Evolutionary conservation across 2,329 filamentous ascomycete genomes (phyloP).

Genomic region (Fusarium stilboides): DNA sequence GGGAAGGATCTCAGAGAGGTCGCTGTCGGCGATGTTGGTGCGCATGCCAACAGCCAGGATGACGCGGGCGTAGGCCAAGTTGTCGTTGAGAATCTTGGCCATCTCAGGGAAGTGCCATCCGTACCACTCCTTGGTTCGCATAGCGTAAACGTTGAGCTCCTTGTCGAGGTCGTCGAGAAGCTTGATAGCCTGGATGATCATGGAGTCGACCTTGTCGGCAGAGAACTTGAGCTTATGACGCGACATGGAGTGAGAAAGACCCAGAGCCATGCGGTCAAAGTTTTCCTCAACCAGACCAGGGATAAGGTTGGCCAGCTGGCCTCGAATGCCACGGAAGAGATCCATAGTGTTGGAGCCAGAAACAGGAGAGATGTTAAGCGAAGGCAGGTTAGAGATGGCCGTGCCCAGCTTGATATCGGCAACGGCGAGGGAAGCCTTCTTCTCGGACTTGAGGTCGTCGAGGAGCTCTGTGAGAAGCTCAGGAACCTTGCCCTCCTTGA

Average conservation of each 20-base stretch:
- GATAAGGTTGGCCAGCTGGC: conserved; percentile 90
- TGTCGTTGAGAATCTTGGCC: conserved; percentile 97
- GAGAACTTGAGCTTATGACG: conserved; percentile 99
- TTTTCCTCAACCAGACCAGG: conserved; percentile 88
- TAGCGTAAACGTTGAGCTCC: conserved; percentile 98
- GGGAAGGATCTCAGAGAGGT: conserved; percentile 91
- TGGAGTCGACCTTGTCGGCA: conserved; percentile 97
- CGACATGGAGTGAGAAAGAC: conserved; percentile 96
- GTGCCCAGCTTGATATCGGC: conserved; percentile 93
- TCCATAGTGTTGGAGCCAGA: conserved; percentile 76
- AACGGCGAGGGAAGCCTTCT: conserved; percentile 95
- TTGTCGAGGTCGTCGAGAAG: conserved; percentile 97
- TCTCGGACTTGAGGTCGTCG: conserved; percentile 94
- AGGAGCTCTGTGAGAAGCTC: conserved; percentile 87
- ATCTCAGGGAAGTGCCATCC: conserved; percentile 99
- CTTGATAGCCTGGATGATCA: conserved; percentile 98
- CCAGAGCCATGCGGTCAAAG: conserved; percentile 93
- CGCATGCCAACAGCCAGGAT: conserved; percentile 93
- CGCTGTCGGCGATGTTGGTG: conserved; percentile 79
- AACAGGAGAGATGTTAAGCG: conserved; percentile 86
- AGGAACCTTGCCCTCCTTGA: conserved; percentile 96
- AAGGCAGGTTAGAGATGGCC: conserved; percentile 92
- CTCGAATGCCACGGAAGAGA: conserved; percentile 93
- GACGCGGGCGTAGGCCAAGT: conserved; percentile 91
- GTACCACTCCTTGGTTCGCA: conserved; percentile 99